Evolutionary conservation across 352 stramenopile species (phyloP).

Genomic region (Phytophthora citricola): DNA sequence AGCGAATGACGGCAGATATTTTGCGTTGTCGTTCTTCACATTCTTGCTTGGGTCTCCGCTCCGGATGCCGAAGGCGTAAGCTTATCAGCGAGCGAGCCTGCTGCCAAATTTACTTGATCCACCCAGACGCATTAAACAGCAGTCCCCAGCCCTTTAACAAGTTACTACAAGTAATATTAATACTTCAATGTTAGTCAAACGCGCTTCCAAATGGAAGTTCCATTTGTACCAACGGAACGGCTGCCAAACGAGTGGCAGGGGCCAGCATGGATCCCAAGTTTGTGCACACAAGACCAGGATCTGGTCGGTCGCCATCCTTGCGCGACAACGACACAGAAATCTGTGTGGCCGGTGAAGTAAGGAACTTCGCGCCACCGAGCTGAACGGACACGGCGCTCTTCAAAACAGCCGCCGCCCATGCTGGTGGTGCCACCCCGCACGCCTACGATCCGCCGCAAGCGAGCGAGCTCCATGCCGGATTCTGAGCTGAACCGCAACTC

Average conservation of each 20-base stretch:
- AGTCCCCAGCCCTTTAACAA: not conserved
- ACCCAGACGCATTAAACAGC: not conserved
- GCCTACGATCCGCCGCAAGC: not conserved
- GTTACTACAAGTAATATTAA: not conserved
- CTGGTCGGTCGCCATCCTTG: constrained; percentile 6
- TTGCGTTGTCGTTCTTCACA: constrained; percentile 9
- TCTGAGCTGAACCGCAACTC: constrained; percentile 9
- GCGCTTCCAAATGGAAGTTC: not conserved
- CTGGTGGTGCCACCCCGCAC: constrained; percentile 3
- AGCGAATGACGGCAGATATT: not conserved
- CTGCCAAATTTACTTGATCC: not conserved
- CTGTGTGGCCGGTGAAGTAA: constrained; percentile 10
- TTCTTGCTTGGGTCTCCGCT: not conserved
- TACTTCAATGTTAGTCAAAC: not conserved
- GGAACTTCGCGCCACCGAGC: not conserved
- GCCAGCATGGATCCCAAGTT: not conserved
- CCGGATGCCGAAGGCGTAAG: too few species aligned
- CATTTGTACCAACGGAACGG: constrained; percentile 13
- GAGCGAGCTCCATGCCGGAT: constrained; percentile 11
- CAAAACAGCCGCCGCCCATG: not conserved
- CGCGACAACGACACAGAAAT: constrained; percentile 2
- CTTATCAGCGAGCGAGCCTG: not conserved
- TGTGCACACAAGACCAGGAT: constrained; percentile 7
- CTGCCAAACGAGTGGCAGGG: not conserved
- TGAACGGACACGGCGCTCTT: not conserved